These are phyloP conservation scores for Eucommia ulmoides DNA, from an alignment of 257 asterid genomes.

Conservation along the genomic window DNA sequence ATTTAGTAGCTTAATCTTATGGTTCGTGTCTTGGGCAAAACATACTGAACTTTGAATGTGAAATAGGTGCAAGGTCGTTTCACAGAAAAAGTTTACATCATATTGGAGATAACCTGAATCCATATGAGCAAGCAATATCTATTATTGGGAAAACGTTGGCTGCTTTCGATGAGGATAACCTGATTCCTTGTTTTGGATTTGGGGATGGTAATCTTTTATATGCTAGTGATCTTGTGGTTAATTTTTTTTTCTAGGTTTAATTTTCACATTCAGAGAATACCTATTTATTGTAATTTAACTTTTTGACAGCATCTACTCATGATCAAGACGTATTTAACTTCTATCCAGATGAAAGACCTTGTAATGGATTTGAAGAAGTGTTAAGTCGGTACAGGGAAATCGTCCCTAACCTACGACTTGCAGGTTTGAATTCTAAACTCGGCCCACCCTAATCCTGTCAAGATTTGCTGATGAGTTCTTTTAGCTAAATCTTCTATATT, in stretches of 20 bases:
- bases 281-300: neutral
- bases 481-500: constrained; percentile 15
- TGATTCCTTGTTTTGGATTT: constrained; percentile 93
- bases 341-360: constrained; percentile 50
- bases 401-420: constrained; percentile 54
- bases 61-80: constrained; percentile 61
- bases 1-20: neutral
- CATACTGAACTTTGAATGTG: constrained; percentile 15
- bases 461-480: neutral
- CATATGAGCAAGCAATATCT: constrained; percentile 85
- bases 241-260: too few relatives aligned
- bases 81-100: constrained; percentile 67
- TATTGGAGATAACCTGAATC: constrained; percentile 52
- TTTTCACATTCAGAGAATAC: too few relatives aligned
- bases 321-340: constrained; percentile 87
- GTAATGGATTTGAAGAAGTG: constrained; percentile 92
- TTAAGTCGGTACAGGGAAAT: constrained; percentile 67
- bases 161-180: constrained; percentile 83
- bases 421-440: constrained; percentile 46
- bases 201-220: constrained; percentile 59
- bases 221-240: neutral
- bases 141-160: constrained; percentile 89
- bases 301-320: constrained; percentile 67
- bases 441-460: neutral
- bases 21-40: constrained; percentile 3